phyloP scores from a whole-genome alignment of 164 flowering plant genomes.

The Vitis rotundifolia region DNA sequence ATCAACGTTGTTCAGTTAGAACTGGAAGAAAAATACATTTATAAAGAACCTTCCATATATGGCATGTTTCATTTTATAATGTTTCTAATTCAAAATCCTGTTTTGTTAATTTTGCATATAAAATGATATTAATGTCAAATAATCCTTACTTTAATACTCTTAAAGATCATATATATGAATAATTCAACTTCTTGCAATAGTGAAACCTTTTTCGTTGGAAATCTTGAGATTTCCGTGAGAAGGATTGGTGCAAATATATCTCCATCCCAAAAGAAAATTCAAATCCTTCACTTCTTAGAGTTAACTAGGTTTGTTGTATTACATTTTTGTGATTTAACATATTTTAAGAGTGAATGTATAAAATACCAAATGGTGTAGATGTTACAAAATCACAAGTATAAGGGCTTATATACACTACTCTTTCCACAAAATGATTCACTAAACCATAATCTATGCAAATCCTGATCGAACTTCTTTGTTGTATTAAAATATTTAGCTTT shows the following conservation, averaged over 20 bases:
- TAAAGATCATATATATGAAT: no score
- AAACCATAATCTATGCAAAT: neutral
- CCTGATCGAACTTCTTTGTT: no score
- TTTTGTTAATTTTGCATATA: no score
- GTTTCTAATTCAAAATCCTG: no score
- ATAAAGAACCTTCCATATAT: neutral
- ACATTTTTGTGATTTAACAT: neutral
- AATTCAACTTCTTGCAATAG: neutral
- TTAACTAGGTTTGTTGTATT: neutral
- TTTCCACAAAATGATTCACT: neutral
- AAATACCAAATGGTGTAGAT: neutral
- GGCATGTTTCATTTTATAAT: no score
- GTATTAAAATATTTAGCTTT: no score
- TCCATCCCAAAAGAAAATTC: neutral
- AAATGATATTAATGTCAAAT: no score
- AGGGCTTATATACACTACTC: neutral
- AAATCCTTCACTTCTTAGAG: neutral
- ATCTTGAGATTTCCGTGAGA: neutral
- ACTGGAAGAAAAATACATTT: neutral
- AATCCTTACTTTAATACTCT: no score
- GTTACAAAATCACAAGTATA: neutral
- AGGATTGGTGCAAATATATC: neutral
- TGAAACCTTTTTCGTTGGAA: neutral
- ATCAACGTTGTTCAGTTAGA: neutral
- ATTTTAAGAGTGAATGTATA: neutral